phyloP scores from a whole-genome alignment of 768 basidiomycete genomes.

The Russula dissimulans region DNA sequence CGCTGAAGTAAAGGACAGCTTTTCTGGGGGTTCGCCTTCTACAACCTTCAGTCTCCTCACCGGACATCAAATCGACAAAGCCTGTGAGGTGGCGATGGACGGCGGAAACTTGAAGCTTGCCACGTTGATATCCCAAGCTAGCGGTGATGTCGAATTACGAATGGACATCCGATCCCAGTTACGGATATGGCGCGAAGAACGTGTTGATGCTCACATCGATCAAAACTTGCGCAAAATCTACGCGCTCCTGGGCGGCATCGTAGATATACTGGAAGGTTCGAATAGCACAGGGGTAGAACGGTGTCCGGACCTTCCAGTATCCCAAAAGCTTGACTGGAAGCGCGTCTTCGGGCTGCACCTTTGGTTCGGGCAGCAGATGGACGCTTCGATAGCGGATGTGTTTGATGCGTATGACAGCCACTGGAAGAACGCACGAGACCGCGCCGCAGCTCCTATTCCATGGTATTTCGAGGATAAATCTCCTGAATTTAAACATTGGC shows the following conservation, averaged over 20 bases:
- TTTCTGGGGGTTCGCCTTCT: constrained; percentile 37
- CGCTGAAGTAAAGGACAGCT: constrained; percentile 48
- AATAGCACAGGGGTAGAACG: constrained; percentile 43
- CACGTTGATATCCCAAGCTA: constrained; percentile 80
- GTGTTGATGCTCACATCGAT: constrained; percentile 59
- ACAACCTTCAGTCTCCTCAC: constrained; percentile 71
- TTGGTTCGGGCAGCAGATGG: constrained; percentile 76
- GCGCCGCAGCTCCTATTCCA: constrained; percentile 47
- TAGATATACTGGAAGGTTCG: constrained; percentile 47
- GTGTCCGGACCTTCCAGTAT: constrained; percentile 50
- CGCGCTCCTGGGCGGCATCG: constrained; percentile 72
- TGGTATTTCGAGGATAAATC: constrained; percentile 39
- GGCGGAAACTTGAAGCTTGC: constrained; percentile 77
- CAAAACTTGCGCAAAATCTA: constrained; percentile 70
- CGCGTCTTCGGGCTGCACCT: constrained; percentile 81
- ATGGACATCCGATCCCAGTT: constrained; percentile 69
- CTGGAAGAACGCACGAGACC: constrained; percentile 30
- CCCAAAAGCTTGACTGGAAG: constrained; percentile 85
- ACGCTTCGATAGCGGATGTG: constrained; percentile 60
- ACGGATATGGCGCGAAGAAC: constrained; percentile 72
- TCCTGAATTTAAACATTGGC: constrained; percentile 29
- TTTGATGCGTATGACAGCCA: constrained; percentile 50
- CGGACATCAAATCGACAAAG: constrained; percentile 81
- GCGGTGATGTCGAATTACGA: constrained; percentile 66
- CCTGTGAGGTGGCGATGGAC: constrained; percentile 64